Evolutionary conservation across 2,329 filamentous ascomycete species (phyloP), one percentile per base, ranked within the genome.

Genomic region (Massarina eburnea): DNA sequence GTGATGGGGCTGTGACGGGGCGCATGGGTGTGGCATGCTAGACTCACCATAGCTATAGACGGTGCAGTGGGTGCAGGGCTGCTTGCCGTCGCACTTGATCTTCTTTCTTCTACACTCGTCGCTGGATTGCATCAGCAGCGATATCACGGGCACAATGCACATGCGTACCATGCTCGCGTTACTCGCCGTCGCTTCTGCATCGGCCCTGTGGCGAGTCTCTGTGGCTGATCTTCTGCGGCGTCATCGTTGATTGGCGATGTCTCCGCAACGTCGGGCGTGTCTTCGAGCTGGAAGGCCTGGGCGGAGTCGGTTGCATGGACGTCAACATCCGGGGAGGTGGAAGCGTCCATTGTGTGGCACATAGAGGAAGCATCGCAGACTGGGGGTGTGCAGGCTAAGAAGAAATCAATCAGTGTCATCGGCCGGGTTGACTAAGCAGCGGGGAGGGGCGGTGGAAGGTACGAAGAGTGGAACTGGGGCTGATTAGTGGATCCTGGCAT

Each of bases 31-130:
- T 36, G 24, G 27, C 21, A 42, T 18, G 29, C 24, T 41, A 26
- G 35, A 30, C 66, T 38, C 57, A 96, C 94, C 92, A 77, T 99
- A 99, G 68, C 91, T 96, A 72, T 99, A 99, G 39, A 97, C 91
- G 9, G 91, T 95, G 71, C 94, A 99, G 71, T 97, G 94, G 0
- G 91, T 96, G 57, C 77, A 80, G 7, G 77, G 77, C 61, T 79
- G 76, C 59, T 76, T 78, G 49, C 76, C 76, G 53, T 79, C 76
- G 59, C 77, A 80, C 58, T 79, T 79, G 57, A 80, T 79, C 61
- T 80, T 80, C 64, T 79, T 80, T 32, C 66, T 64, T 35, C 65
- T 59, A 54, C 69, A 70, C 48, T 73, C 66, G 43, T 66, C 62
- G 57, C 46, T 49, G 46, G 10, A 39, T 21, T 15, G 12, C 21